These are phyloP conservation scores for Eucalyptus guilfoylei DNA, from an alignment of 345 rosid species.

Conservation along the genomic window DNA sequence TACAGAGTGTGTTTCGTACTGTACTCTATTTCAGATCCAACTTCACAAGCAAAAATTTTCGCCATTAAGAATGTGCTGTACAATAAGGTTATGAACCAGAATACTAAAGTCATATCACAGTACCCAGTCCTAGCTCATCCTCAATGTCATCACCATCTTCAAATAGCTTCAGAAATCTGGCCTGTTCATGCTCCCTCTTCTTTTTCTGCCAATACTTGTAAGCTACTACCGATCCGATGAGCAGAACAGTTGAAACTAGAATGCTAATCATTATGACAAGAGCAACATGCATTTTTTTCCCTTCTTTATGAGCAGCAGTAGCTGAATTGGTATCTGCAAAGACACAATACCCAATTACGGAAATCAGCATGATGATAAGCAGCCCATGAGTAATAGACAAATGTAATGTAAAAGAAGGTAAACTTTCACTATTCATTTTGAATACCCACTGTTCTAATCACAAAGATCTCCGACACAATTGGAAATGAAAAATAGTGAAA, in stretches of 20 bases:
- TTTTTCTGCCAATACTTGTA: slow-evolving; percentile 59
- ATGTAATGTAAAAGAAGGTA: background rate
- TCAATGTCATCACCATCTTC: slow-evolving; percentile 88
- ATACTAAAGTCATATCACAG: slow-evolving; percentile 4
- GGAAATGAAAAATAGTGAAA: background rate
- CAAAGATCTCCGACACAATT: background rate
- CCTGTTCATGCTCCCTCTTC: slow-evolving; percentile 81
- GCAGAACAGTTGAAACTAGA: slow-evolving; percentile 16
- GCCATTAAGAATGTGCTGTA: slow-evolving; percentile 10
- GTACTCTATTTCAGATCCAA: background rate
- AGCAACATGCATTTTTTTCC: slow-evolving; percentile 26
- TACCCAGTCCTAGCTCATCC: slow-evolving; percentile 63
- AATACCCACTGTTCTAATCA: background rate
- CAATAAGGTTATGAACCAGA: background rate
- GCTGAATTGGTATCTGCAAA: slow-evolving; percentile 21
- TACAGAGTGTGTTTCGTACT: background rate
- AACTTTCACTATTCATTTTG: background rate
- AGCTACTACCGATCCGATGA: slow-evolving; percentile 19
- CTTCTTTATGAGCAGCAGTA: background rate
- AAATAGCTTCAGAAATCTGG: slow-evolving; percentile 73
- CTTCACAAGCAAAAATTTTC: slow-evolving; percentile 4
- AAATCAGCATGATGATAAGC: background rate
- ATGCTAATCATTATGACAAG: slow-evolving; percentile 25
- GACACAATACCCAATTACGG: background rate
- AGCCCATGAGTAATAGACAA: background rate